Percentiles rank a stretch among this genome's conserved stretches.
phyloP scores from a whole-genome alignment of 2,329 filamentous ascomycete genomes.

The Trichophyton equinum region DNA sequence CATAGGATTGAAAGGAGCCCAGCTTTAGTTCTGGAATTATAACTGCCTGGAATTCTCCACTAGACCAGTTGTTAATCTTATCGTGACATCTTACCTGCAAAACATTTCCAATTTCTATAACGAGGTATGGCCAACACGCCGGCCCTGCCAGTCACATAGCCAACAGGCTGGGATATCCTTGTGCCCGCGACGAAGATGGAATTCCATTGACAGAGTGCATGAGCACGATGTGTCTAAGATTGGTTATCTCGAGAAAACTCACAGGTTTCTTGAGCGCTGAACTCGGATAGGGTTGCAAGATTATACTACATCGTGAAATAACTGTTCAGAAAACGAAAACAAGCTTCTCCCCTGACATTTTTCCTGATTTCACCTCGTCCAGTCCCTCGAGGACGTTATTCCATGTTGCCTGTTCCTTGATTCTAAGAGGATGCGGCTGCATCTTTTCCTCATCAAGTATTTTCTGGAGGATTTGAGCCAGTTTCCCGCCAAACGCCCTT shows the following conservation, averaged over 20 bases:
- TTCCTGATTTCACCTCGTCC: neutral
- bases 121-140: neutral
- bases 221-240: neutral
- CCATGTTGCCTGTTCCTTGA: slow-evolving; percentile 1
- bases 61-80: too few species aligned
- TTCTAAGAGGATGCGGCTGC: slow-evolving; percentile 2
- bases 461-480: neutral
- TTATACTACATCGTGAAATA: neutral
- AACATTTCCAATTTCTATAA: neutral
- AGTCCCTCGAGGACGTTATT: neutral
- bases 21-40: neutral
- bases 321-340: neutral
- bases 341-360: neutral
- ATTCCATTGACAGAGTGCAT: neutral
- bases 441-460: slow-evolving; percentile 6
- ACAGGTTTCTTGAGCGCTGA: too few species aligned
- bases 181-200: neutral
- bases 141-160: neutral
- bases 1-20: neutral
- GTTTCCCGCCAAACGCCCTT: neutral
- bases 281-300: neutral
- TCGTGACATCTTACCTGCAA: too few species aligned
- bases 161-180: neutral
- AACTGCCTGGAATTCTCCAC: too few species aligned
- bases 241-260: neutral